phyloP scores from a whole-genome alignment of 441 rosid species.

The Gossypium schwendimanii region DNA sequence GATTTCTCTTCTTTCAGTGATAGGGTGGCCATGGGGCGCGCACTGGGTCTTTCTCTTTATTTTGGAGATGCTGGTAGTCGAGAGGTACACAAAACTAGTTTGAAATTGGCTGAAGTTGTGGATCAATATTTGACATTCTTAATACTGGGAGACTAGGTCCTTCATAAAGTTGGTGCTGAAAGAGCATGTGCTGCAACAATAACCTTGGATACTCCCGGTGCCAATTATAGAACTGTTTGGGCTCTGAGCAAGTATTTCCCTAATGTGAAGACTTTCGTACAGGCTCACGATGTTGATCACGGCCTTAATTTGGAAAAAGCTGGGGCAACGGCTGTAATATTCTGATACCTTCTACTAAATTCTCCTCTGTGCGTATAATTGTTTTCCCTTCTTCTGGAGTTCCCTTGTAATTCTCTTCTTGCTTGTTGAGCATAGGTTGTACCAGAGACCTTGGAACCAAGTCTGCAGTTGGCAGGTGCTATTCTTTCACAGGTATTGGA shows the following conservation, averaged over 20 bases:
- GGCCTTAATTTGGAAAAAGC: constrained; percentile 96
- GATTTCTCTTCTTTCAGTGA: constrained; percentile 48
- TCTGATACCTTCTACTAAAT: constrained; percentile 21
- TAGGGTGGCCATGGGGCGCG: constrained; percentile 85
- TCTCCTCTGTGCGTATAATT: not conserved
- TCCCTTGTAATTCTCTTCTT: not conserved
- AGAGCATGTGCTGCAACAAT: constrained; percentile 96
- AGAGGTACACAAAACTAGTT: constrained; percentile 46
- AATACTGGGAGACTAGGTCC: constrained; percentile 49
- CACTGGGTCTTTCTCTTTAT: constrained; percentile 87
- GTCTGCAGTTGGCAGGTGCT: constrained; percentile 95
- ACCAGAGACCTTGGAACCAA: constrained; percentile 94
- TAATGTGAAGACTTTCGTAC: constrained; percentile 85
- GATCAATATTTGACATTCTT: constrained; percentile 21
- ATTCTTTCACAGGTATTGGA: constrained; percentile 84
- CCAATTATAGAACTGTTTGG: constrained; percentile 98
- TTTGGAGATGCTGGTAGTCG: constrained; percentile 94
- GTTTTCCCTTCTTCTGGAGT: not conserved
- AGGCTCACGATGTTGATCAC: constrained; percentile 95
- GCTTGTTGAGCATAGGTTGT: constrained; percentile 53
- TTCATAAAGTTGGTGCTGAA: constrained; percentile 89
- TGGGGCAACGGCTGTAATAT: constrained; percentile 84
- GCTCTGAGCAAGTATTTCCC: constrained; percentile 95
- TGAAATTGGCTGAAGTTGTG: not conserved
- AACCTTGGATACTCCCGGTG: constrained; percentile 90